Evolutionary conservation across 1,284 basidiomycete genomes (phyloP).

Genomic region (Ganoderma lingzhi): DNA sequence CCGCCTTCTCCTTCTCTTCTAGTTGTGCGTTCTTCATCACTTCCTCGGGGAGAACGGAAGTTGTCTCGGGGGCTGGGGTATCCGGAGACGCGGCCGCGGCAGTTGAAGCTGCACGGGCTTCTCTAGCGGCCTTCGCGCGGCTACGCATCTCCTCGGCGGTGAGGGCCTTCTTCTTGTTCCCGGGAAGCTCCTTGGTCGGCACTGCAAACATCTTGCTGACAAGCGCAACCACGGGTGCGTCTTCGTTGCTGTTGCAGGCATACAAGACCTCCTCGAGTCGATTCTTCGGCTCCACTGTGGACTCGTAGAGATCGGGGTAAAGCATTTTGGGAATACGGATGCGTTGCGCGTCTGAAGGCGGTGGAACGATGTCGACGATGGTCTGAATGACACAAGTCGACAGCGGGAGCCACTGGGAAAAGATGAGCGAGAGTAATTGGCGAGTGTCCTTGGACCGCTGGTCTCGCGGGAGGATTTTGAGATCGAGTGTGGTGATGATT

Average conservation of each 20-base stretch:
- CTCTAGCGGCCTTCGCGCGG: slow-evolving; percentile 70
- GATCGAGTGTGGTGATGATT: slow-evolving; percentile 85
- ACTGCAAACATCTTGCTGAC: slow-evolving; percentile 99
- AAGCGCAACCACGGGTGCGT: slow-evolving; percentile 81
- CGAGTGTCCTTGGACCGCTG: slow-evolving; percentile 92
- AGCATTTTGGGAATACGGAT: slow-evolving; percentile 93
- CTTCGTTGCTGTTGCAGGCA: slow-evolving; percentile 67
- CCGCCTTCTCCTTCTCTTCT: slow-evolving; percentile 34
- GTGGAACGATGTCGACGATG: slow-evolving; percentile 91
- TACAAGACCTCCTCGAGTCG: slow-evolving; percentile 88
- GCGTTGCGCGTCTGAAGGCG: slow-evolving; percentile 86
- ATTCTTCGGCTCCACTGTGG: slow-evolving; percentile 69
- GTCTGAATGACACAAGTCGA: slow-evolving; percentile 94
- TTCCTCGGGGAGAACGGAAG: slow-evolving; percentile 35
- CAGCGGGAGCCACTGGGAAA: slow-evolving; percentile 96
- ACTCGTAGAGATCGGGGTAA: slow-evolving; percentile 78
- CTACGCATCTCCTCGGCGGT: slow-evolving; percentile 91
- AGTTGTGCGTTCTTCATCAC: slow-evolving; percentile 35
- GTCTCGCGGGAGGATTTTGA: slow-evolving; percentile 91
- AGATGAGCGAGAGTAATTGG: slow-evolving; percentile 86
- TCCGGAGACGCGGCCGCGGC: slow-evolving; percentile 36
- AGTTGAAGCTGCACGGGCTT: slow-evolving; percentile 48
- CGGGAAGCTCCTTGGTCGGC: slow-evolving; percentile 80
- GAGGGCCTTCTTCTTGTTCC: slow-evolving; percentile 80
- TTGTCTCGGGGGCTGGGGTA: slow-evolving; percentile 27